These are phyloP conservation scores for Chenopodium quinoa DNA, from an alignment of 148 eudicot genomes.

Conservation along the genomic window DNA sequence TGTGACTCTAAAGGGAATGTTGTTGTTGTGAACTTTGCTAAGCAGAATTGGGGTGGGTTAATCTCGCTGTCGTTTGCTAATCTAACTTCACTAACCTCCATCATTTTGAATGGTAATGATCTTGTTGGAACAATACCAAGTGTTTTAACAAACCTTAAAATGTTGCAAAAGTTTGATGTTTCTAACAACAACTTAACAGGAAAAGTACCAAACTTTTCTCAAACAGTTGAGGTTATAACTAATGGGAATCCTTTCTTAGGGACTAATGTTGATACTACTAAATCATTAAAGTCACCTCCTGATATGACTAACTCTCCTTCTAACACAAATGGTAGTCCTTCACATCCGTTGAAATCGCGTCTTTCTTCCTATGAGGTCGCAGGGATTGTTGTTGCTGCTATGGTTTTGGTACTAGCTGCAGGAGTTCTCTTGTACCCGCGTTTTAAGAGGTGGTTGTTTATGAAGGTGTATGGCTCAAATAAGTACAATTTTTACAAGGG, in stretches of 20 bases:
- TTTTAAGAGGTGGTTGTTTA: slow-evolving; percentile 12
- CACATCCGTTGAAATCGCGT: neutral
- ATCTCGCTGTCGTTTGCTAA: slow-evolving; percentile 44
- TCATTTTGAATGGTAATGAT: slow-evolving; percentile 33
- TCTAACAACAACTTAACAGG: slow-evolving; percentile 46
- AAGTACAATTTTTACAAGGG: neutral
- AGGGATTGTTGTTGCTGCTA: slow-evolving; percentile 15
- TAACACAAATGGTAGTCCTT: neutral
- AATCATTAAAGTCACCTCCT: slow-evolving; percentile 20
- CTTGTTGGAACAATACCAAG: slow-evolving; percentile 36
- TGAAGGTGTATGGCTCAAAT: slow-evolving; percentile 2
- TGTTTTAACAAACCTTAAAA: slow-evolving; percentile 17
- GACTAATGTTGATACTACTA: slow-evolving; percentile 29
- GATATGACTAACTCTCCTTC: slow-evolving; percentile 21
- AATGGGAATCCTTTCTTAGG: slow-evolving; percentile 38
- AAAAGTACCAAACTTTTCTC: slow-evolving; percentile 28
- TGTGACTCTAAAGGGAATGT: slow-evolving; percentile 33
- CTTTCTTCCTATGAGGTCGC: slow-evolving; percentile 3
- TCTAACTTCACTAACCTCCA: slow-evolving; percentile 35
- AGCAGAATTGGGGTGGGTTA: slow-evolving; percentile 30
- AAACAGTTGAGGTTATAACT: slow-evolving; percentile 17
- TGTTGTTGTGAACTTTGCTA: slow-evolving; percentile 34
- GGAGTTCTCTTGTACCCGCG: slow-evolving; percentile 14
- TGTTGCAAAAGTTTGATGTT: slow-evolving; percentile 31
- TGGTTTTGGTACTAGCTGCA: slow-evolving; percentile 21